These are phyloP conservation scores for Ambrosiella beaveri DNA, from an alignment of 2,329 filamentous ascomycete genomes.

Conservation along the genomic window DNA sequence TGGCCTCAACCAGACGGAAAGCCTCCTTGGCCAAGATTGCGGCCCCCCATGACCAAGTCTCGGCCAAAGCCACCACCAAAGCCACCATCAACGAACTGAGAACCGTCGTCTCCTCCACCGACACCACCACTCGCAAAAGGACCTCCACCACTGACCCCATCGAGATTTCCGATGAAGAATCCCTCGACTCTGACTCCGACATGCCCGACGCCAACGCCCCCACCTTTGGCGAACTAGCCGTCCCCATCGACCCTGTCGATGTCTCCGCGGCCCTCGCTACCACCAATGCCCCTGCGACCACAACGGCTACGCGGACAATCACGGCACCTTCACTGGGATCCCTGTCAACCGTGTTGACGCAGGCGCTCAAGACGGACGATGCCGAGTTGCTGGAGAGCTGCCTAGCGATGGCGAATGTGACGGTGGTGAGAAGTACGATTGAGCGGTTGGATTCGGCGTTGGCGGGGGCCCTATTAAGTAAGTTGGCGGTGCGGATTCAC, in stretches of 20 bases:
- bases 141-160: constrained; percentile 25
- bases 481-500: constrained; percentile 74
- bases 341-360: constrained; percentile 78
- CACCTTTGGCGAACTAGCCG: constrained; percentile 76
- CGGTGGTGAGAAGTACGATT: constrained; percentile 72
- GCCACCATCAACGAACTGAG: constrained; percentile 40
- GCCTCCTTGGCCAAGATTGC: constrained; percentile 35
- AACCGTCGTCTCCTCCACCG: constrained; percentile 32
- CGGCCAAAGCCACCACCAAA: constrained; percentile 33
- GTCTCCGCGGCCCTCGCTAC: constrained; percentile 42
- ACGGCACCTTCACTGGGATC: constrained; percentile 57
- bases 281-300: constrained; percentile 18
- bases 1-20: constrained; percentile 36
- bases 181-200: constrained; percentile 28
- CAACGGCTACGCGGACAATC: constrained; percentile 27
- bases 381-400: constrained; percentile 78
- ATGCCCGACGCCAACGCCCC: constrained; percentile 28
- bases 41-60: constrained; percentile 34
- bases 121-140: constrained; percentile 21
- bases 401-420: constrained; percentile 59
- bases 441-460: constrained; percentile 76
- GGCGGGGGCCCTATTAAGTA: constrained; percentile 60
- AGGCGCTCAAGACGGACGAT: constrained; percentile 87
- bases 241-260: constrained; percentile 57
- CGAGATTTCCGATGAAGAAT: constrained; percentile 39